phyloP scores from a whole-genome alignment of 495 filamentous ascomycete species.

The Bombardia bombarda region DNA sequence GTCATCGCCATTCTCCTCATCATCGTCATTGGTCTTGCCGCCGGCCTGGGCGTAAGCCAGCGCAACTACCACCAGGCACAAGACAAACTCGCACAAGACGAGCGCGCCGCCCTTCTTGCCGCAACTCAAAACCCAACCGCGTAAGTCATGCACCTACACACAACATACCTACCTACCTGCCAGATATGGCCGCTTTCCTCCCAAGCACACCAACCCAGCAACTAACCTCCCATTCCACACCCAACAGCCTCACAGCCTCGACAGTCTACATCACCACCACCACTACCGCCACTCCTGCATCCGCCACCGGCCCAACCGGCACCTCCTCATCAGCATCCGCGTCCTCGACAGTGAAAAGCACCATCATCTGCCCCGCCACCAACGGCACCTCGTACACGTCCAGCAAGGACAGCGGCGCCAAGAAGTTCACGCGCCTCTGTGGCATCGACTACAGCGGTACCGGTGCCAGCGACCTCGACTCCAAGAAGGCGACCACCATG shows the following conservation, averaged over 20 bases:
- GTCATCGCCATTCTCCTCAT: conserved; percentile 6
- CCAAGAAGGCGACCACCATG: conserved; percentile 16
- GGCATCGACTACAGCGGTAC: conserved; percentile 26
- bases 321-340: conserved; percentile 1
- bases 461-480: conserved; percentile 25
- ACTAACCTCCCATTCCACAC: background rate
- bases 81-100: conserved; percentile 6
- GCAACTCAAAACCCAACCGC: too few relatives aligned
- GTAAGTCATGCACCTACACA: too few relatives aligned
- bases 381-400: conserved; percentile 27
- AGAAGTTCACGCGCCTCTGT: conserved; percentile 24
- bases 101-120: conserved; percentile 4
- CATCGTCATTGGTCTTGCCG: conserved; percentile 18
- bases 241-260: too few relatives aligned
- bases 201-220: background rate
- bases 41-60: conserved; percentile 24
- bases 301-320: conserved; percentile 1
- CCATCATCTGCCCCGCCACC: conserved; percentile 16
- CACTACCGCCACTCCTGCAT: background rate
- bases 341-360: conserved; percentile 1
- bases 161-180: background rate
- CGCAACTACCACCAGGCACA: conserved; percentile 10
- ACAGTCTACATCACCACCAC: conserved; percentile 3
- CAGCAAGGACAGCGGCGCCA: conserved; percentile 8
- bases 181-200: background rate